These are phyloP conservation scores for Gonium pectorale DNA, from an alignment of 139 green algal species.

Conservation along the genomic window DNA sequence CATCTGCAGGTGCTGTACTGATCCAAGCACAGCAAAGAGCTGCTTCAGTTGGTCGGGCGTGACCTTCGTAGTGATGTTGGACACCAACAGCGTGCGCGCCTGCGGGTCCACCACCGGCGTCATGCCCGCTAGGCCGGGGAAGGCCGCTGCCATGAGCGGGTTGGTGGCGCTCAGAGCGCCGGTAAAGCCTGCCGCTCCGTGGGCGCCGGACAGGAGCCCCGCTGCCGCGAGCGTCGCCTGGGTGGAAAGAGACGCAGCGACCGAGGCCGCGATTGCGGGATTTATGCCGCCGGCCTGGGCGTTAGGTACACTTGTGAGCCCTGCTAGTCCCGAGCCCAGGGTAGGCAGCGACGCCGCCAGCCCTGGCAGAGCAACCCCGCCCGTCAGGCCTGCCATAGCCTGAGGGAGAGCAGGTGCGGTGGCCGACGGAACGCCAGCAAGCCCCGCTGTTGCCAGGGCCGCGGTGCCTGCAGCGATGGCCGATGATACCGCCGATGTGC, in stretches of 20 bases:
- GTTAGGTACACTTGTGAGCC: constrained; percentile 8
- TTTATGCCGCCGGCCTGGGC: constrained; percentile 36
- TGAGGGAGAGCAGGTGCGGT: neutral
- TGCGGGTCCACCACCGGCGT: constrained; percentile 26
- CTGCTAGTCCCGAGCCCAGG: neutral
- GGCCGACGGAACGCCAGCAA: neutral
- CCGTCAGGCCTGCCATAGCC: neutral
- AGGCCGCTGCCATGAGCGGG: constrained; percentile 18
- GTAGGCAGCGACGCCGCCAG: neutral
- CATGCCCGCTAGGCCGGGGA: constrained; percentile 2
- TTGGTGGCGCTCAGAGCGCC: constrained; percentile 6
- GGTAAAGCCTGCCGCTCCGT: neutral
- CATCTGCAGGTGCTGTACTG: constrained; percentile 35
- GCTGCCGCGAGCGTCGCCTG: constrained; percentile 32
- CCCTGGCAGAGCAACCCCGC: neutral
- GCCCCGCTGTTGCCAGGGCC: neutral
- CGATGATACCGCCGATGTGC: neutral
- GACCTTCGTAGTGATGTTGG: constrained; percentile 47
- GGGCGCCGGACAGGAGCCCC: neutral
- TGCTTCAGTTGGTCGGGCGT: constrained; percentile 43
- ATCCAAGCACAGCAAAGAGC: constrained; percentile 48
- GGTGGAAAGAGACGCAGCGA: constrained; percentile 30
- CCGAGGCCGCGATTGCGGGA: constrained; percentile 33
- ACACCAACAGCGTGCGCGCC: constrained; percentile 41
- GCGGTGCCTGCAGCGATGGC: constrained; percentile 17